Evolutionary conservation across 176 grass and related monocot genomes (phyloP).

Genomic region (Oryza longistaminata): DNA sequence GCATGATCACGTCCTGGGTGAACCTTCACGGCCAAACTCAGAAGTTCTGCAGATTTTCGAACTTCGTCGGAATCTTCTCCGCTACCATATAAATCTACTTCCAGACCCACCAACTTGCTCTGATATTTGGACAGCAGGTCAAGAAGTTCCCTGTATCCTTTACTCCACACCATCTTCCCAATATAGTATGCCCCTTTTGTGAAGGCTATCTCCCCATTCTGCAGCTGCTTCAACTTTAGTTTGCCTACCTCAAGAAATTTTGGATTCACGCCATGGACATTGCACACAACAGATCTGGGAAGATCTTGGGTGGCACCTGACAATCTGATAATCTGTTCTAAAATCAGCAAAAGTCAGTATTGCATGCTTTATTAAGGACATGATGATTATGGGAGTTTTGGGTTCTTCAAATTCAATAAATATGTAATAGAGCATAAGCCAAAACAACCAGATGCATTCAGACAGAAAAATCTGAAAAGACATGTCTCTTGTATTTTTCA

Average conservation of each 20-base stretch:
- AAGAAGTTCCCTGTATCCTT: constrained; percentile 91
- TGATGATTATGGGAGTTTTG: background rate
- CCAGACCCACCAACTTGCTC: constrained; percentile 61
- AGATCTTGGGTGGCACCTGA: constrained; percentile 92
- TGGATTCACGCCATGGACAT: constrained; percentile 97
- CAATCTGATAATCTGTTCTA: constrained; percentile 76
- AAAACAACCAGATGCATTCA: constrained; percentile 3
- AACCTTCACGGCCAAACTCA: constrained; percentile 75
- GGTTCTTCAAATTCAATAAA: constrained; percentile 25
- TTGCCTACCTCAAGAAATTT: constrained; percentile 93
- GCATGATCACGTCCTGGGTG: constrained; percentile 86
- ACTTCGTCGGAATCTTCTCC: constrained; percentile 90
- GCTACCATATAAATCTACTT: constrained; percentile 88
- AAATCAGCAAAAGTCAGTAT: background rate
- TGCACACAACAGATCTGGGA: constrained; percentile 83
- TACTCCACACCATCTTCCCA: constrained; percentile 98
- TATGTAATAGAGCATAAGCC: background rate
- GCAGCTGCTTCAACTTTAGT: constrained; percentile 65
- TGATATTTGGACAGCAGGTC: constrained; percentile 79
- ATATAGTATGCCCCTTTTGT: constrained; percentile 86
- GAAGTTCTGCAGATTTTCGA: constrained; percentile 52
- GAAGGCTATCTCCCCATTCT: constrained; percentile 75
- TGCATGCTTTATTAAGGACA: background rate
- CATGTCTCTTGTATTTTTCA: background rate
- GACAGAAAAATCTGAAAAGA: constrained; percentile 8